A percentile compares a stretch with the other conserved stretches of the same genome.
Conservation (phyloP, 2,329 filamentous ascomycete genomes). For the Apiospora sp. region DNA sequence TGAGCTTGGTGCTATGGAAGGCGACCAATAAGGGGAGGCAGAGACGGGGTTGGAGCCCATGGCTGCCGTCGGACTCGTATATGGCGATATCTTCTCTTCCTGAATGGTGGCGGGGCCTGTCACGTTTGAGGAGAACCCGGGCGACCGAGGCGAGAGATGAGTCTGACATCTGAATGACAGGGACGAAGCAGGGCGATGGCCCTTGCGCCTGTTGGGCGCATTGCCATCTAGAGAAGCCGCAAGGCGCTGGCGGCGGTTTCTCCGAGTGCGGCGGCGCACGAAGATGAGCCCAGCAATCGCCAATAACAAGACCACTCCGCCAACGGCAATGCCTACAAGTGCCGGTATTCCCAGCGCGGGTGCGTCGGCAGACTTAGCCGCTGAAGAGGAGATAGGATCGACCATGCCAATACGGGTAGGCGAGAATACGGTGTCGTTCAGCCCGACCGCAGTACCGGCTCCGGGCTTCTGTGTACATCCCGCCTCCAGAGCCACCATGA, state of each 20-base stretch:
- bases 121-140: conserved; percentile 44
- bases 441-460: conserved; percentile 45
- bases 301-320: conserved; percentile 47
- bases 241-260: conserved; percentile 45
- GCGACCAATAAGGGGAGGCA: conserved; percentile 23
- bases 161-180: conserved; percentile 62
- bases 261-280: conserved; percentile 55
- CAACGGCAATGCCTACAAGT: conserved; percentile 55
- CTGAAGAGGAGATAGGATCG: conserved; percentile 40
- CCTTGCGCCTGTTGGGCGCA: conserved; percentile 36
- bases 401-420: conserved; percentile 44
- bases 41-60: conserved; percentile 36
- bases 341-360: conserved; percentile 46
- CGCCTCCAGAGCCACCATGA: conserved; percentile 60
- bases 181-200: conserved; percentile 50
- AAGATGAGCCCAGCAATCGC: conserved; percentile 50
- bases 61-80: conserved; percentile 25
- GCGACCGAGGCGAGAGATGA: conserved; percentile 49
- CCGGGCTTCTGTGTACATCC: conserved; percentile 58
- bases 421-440: conserved; percentile 57
- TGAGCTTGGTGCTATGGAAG: background rate
- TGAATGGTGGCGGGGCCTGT: conserved; percentile 34
- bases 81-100: conserved; percentile 38
- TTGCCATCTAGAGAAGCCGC: conserved; percentile 32
- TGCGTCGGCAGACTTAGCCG: conserved; percentile 27